These are phyloP conservation scores for Geotrichum phurueaensis DNA, from an alignment of 1,139 yeast species.

Conservation along the genomic window DNA sequence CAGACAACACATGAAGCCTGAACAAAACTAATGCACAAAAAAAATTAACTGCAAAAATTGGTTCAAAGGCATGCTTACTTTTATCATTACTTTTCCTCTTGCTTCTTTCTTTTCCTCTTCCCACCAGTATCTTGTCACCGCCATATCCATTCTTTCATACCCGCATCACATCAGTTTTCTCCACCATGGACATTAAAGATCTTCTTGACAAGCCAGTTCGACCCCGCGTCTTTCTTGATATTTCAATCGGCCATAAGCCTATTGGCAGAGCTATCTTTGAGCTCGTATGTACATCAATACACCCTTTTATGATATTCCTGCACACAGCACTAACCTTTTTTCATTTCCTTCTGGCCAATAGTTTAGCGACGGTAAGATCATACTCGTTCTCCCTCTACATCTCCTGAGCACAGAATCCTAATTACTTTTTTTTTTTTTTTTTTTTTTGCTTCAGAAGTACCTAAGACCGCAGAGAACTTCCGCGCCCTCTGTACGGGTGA, in stretches of 20 bases:
- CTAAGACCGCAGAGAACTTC: slow-evolving; percentile 91
- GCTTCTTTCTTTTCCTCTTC: neutral
- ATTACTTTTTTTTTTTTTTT: neutral
- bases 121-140: neutral
- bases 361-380: slow-evolving; percentile 8
- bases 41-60: too few species aligned
- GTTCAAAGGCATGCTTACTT: too few species aligned
- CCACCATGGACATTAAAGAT: slow-evolving; percentile 18
- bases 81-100: neutral
- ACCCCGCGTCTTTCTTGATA: slow-evolving; percentile 67
- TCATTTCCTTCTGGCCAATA: neutral
- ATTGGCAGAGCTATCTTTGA: slow-evolving; percentile 74
- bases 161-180: neutral
- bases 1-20: too few species aligned
- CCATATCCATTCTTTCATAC: neutral
- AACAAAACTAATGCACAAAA: too few species aligned
- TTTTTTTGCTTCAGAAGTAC: slow-evolving; percentile 43
- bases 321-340: neutral
- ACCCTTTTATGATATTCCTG: neutral
- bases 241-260: slow-evolving; percentile 57
- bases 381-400: neutral
- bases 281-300: slow-evolving; percentile 33
- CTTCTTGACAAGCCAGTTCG: slow-evolving; percentile 23
- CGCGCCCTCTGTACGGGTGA: slow-evolving; percentile 88
- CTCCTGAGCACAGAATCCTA: neutral